Conservation (phyloP, 306 rosid species). For the Macrotyloma uniflorum region DNA sequence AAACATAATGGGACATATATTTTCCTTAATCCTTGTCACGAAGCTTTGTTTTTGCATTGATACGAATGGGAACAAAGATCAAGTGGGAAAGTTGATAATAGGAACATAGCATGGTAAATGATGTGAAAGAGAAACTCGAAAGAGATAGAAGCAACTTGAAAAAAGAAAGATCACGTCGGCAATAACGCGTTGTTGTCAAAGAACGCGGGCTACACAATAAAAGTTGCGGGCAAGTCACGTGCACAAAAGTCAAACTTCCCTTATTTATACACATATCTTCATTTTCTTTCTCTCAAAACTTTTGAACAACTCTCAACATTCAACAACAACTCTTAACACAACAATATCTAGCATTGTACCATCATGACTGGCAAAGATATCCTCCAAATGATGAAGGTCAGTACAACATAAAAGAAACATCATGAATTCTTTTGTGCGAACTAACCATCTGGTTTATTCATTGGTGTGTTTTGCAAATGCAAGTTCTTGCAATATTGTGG, state of each 20-base stretch:
- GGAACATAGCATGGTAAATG: background rate
- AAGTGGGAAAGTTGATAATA: conserved; percentile 17
- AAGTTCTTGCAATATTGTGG: conserved; percentile 6
- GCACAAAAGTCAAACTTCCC: conserved; percentile 41
- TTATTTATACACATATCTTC: conserved; percentile 15
- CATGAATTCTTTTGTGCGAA: background rate
- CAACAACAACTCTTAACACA: background rate
- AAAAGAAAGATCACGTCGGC: conserved; percentile 42
- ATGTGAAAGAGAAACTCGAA: background rate
- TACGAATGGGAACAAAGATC: conserved; percentile 25
- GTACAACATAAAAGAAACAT: background rate
- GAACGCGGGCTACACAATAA: conserved; percentile 23
- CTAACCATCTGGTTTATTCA: background rate
- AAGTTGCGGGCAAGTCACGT: conserved; percentile 27
- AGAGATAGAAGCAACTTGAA: background rate
- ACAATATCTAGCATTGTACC: background rate
- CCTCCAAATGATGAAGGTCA: conserved; percentile 51
- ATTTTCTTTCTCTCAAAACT: conserved; percentile 4
- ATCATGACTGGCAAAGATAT: conserved; percentile 48
- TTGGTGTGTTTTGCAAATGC: conserved; percentile 16
- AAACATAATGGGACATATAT: background rate
- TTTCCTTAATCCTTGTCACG: background rate
- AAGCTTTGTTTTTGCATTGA: background rate
- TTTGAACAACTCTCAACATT: background rate
- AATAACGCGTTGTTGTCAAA: conserved; percentile 37